Evolutionary conservation across 2,329 filamentous ascomycete genomes (phyloP), one percentile per base, ranked within the genome.

Genomic region (Nectriaceae sp.): DNA sequence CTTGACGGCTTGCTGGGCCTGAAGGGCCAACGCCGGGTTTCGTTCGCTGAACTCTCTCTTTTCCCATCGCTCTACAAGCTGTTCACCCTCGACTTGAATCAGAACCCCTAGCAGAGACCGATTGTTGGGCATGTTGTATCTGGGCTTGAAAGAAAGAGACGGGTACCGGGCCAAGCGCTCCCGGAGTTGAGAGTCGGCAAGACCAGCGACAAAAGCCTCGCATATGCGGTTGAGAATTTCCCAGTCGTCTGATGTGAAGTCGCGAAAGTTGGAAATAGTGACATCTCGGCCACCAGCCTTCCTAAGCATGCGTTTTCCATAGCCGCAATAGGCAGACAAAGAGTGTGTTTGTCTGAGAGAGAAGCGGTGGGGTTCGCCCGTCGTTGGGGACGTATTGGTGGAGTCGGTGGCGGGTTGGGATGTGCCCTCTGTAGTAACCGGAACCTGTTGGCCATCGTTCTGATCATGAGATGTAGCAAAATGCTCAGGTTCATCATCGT

Each of bases 61-160:
- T 29, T 65, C 56, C 68, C 63, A 69, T 3, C 70, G 59, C 60
- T 77, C 71, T 2, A 77, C 68, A 19, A 83, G 61, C 18, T 69
- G 67, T 57, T 85, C 82, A 6, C 82, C 82, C 56, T 86, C 82
- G 2, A 75, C 65, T 53, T 84, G 79, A 13, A 69, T 74, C 50
- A 70, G 75, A 3, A 82, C 72, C 1, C 80, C 79, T n/a, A 71
- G 65, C 1, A 86, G 72, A 3, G 80, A 79, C 33, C 78, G 75
- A 47, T 70, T 65, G 42, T 64, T 65, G 5, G 65, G 55, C 3
- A 53, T 43, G 3, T 62, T 59, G 1, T 61, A 45, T 2, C 51
- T 42, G 8, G 63, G 51, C 13, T 62, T 63, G 22, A 72, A 71
- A 5, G 66, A 61, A 5, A 84, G 70, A 2, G 81, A 82, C n/a